A percentile compares a stretch with the other conserved stretches of the same genome.
phyloP scores from a whole-genome alignment of 2,329 filamentous ascomycete genomes.

The Bipolaris victoriae region DNA sequence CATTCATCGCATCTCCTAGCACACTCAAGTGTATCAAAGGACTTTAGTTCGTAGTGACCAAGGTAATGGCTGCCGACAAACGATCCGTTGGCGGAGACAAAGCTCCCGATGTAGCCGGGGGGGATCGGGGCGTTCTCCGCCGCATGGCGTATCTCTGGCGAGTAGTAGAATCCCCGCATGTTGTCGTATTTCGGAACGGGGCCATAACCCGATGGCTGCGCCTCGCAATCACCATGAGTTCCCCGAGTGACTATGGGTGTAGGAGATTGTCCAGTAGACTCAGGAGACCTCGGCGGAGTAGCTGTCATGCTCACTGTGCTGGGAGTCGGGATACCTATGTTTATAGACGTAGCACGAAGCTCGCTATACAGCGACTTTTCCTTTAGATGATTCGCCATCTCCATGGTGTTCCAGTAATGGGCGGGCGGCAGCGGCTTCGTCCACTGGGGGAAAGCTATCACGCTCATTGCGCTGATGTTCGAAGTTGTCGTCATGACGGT shows the following conservation, averaged over 20 bases:
- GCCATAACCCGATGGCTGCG: neutral
- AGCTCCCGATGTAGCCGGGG: neutral
- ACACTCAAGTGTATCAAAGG: constrained; percentile 5
- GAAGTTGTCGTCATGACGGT: neutral
- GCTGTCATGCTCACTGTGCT: too few relatives aligned
- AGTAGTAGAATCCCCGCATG: neutral
- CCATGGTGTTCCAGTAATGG: neutral
- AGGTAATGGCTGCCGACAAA: constrained; percentile 5
- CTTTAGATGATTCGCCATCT: neutral
- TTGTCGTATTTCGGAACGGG: constrained; percentile 2
- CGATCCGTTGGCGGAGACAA: neutral
- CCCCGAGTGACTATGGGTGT: neutral
- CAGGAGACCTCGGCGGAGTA: too few relatives aligned
- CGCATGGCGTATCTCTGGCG: neutral
- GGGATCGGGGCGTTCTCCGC: neutral
- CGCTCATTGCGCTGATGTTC: neutral
- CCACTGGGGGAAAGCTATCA: neutral
- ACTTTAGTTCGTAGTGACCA: constrained; percentile 1
- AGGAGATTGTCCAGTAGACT: neutral
- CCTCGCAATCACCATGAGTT: neutral
- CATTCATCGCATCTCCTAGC: neutral
- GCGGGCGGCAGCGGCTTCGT: neutral
- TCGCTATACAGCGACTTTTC: too few relatives aligned
- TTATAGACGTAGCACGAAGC: too few relatives aligned
- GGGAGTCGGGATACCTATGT: too few relatives aligned